Percentiles rank a stretch among this genome's conserved stretches.
Evolutionary conservation across 2,329 filamentous ascomycete species (phyloP).

Genomic region (Daldinia sp.): DNA sequence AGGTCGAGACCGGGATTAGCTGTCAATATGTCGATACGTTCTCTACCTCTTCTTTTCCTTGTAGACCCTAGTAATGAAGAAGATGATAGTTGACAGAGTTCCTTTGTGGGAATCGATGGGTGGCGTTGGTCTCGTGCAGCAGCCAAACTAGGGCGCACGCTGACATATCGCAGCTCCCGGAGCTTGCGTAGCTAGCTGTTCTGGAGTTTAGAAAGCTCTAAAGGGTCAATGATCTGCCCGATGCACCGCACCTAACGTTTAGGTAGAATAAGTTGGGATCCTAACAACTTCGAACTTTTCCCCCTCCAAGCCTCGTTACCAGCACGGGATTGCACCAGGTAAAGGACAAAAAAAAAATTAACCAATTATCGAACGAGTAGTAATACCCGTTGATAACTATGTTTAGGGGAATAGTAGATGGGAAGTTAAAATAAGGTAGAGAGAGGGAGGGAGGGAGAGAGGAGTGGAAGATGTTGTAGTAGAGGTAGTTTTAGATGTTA

Average conservation of each 20-base stretch:
- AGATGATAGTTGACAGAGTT: constrained; percentile 24
- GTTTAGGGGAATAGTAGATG: constrained; percentile 1
- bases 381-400: constrained; percentile 15
- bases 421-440: constrained; percentile 13
- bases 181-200: constrained; percentile 36
- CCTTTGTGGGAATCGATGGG: constrained; percentile 22
- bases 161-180: constrained; percentile 43
- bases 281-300: constrained; percentile 6
- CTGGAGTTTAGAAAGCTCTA: constrained; percentile 26
- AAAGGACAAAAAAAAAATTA: not conserved
- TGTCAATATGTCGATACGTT: not conserved
- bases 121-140: constrained; percentile 39
- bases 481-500: not conserved
- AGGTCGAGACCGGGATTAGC: not conserved
- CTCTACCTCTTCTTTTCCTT: not conserved
- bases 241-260: constrained; percentile 7
- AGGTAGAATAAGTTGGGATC: constrained; percentile 8
- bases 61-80: constrained; percentile 14
- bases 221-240: constrained; percentile 33
- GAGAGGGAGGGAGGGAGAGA: not conserved
- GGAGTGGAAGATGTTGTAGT: not conserved
- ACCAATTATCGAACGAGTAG: constrained; percentile 14
- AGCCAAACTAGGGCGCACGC: constrained; percentile 30
- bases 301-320: constrained; percentile 22
- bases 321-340: constrained; percentile 21